Percentiles rank a stretch among this genome's conserved stretches.
phyloP scores from a whole-genome alignment of 306 rosid genomes.

The Coriaria nepalensis region DNA sequence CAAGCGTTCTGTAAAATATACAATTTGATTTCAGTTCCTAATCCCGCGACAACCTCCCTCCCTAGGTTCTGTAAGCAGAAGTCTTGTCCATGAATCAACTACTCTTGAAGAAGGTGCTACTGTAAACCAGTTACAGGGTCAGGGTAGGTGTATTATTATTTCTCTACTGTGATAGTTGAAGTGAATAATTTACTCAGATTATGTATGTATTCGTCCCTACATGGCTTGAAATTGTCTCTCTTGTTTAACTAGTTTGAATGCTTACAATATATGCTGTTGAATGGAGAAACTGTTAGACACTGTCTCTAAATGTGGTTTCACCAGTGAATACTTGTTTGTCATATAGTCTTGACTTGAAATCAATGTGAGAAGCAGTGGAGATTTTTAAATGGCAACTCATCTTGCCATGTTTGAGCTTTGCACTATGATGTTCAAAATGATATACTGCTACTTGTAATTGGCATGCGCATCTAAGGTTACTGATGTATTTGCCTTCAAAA shows the following conservation, averaged over 20 bases:
- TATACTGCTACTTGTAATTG: no score
- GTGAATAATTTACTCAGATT: constrained; percentile 4
- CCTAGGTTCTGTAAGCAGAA: constrained; percentile 23
- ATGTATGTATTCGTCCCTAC: not conserved
- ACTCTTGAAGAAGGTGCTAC: constrained; percentile 21
- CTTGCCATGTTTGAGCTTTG: no score
- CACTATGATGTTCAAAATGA: no score
- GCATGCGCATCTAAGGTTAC: no score
- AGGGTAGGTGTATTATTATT: constrained; percentile 18
- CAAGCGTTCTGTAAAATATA: no score
- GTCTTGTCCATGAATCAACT: constrained; percentile 20
- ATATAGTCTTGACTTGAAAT: no score
- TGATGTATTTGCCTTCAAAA: no score
- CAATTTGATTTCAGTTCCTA: not conserved
- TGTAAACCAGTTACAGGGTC: constrained; percentile 27
- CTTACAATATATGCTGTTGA: not conserved
- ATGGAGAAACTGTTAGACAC: not conserved
- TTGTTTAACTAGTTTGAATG: not conserved
- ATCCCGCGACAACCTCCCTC: not conserved
- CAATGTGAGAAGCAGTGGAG: no score
- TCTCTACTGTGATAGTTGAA: not conserved
- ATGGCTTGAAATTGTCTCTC: not conserved
- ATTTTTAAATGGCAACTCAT: no score
- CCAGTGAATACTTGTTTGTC: no score
- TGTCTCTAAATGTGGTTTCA: no score